Evolutionary conservation across 371 early-diverging fungal species (phyloP), one percentile per base, ranked within the genome.

Genomic region (Rhizopus sp.): DNA sequence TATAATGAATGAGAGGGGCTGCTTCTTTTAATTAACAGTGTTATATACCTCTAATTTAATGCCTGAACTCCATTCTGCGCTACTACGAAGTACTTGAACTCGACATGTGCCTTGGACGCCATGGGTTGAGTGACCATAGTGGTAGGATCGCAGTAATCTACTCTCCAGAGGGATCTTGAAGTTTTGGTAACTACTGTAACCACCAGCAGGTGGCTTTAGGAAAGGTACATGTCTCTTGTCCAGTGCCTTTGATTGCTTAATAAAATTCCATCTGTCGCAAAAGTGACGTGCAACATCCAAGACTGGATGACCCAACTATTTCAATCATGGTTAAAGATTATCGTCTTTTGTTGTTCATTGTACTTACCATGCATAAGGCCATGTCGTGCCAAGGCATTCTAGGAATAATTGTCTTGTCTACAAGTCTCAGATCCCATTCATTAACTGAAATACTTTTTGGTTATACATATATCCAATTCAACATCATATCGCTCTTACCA

Each of bases 331-430:
- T 8, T 31, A 32, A 38, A 16, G 17, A 15, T 17, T 32, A 29
- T 40, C 17, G 16, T 3, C 9, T 47, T 47, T 7, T 9, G 2
- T 8, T 16, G 9, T 32, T 10, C 16, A 32, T 30, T n/a, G 0
- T 10, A 72, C 57, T 60, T 68, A 76, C 83, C 78, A 91, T 75
- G 51, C 82, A 88, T 50, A 91, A 69, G 5, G 89, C 87, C 16
- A 96, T 85, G 62, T 97, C 97, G 73, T 96, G 96, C 97, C 97
- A 97, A 16, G 96, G 95, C 96, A 97, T 92, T 53, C 96, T 83
- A n/a, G 94, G 85, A 5, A 81, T 69, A 16, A 58, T 64, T 15
- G 77, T 70, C 42, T 87, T 81, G 63, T 90, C 84, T 47, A 92
- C 80, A 50, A 88, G 57, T 31, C 75, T 68, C 66, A 74, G 76